phyloP scores from a whole-genome alignment of 2,329 filamentous ascomycete species.

The Macroventuria anomochaeta region DNA sequence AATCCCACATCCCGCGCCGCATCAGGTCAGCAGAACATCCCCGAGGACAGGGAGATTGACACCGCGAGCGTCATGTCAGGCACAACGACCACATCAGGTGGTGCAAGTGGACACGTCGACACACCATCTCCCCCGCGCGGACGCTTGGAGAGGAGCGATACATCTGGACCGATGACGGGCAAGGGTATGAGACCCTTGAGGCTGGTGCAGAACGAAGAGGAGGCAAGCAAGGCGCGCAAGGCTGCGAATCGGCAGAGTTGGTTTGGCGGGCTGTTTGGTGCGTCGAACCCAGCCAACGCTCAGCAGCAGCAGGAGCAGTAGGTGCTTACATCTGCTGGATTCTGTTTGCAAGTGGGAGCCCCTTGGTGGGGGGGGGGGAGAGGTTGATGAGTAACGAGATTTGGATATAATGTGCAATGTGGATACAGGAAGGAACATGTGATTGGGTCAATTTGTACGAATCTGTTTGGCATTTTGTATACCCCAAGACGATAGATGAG shows the following conservation, averaged over 20 bases:
- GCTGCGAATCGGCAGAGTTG: conserved; percentile 55
- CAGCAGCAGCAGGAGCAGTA: conserved; percentile 25
- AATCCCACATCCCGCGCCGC: conserved; percentile 52
- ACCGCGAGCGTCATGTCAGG: conserved; percentile 23
- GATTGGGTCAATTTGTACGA: conserved; percentile 7
- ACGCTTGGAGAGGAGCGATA: conserved; percentile 57
- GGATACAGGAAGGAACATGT: conserved; percentile 1
- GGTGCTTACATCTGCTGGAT: neutral
- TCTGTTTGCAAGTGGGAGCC: neutral
- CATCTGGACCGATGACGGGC: conserved; percentile 55
- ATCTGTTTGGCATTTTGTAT: conserved; percentile 18
- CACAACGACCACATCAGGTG: conserved; percentile 24
- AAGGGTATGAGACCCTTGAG: conserved; percentile 83
- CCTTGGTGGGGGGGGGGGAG: too few species aligned
- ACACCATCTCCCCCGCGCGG: conserved; percentile 60
- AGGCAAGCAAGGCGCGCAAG: conserved; percentile 49
- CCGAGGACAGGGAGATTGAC: conserved; percentile 44
- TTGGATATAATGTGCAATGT: conserved; percentile 17
- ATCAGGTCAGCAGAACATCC: conserved; percentile 39
- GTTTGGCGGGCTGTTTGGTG: conserved; percentile 55
- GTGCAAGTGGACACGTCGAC: conserved; percentile 40
- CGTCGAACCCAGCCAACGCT: conserved; percentile 32
- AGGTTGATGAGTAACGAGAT: conserved; percentile 7
- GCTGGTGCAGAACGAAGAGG: conserved; percentile 75
- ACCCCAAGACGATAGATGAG: conserved; percentile 16